Base-by-base conservation (phyloP, 768 basidiomycete genomes). In the Mycena galopus region DNA sequence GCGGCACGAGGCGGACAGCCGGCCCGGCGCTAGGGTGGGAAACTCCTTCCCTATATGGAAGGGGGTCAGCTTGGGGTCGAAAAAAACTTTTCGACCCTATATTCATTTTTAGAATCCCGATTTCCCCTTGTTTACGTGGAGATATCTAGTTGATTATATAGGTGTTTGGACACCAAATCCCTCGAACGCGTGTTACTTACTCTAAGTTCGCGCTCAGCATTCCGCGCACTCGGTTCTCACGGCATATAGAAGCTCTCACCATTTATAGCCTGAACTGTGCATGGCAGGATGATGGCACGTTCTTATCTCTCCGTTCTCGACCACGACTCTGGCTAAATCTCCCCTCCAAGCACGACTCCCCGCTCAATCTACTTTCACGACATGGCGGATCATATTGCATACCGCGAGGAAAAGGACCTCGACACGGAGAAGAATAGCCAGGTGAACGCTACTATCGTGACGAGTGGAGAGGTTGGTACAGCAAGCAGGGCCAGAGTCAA, bases 401-500 rank as follows among this genome's bases (percentile, higher is more conserved):
- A 32, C 32, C 30, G 17, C 29, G 32, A 35, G 11, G 56, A 57
- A 33, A 33, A 57, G 56, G n/a, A 57, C 9, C 8, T 35, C 1
- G 56, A 57, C 33, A n/a, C 4, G 10, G 56, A 57, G 32, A 57
- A 57, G 56, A 57, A 57, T 6, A n/a, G 21, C 11, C 30, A n/a
- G 8, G 19, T 19, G 32, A 32, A n/a, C 2, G 14, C 16, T 19
- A 33, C 10, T 57, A n/a, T 32, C 32, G 56, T 33, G 21, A 32
- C 56, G 30, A 33, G 21, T 4, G 12, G 14, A n/a, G 56, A 33
- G 53, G 53, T 14, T 29, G 53, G 53, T 6, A 25, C n/a, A n/a
- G n/a, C n/a, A n/a, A n/a, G n/a, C n/a, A n/a, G n/a, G n/a, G n/a
- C 14, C 56, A 57, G 50, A 61, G 35, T 72, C 19, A 72, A 72